Percentiles rank a stretch among this genome's conserved stretches.
phyloP scores from a whole-genome alignment of 495 filamentous ascomycete genomes.

The Aspergillus egyptiacus region DNA sequence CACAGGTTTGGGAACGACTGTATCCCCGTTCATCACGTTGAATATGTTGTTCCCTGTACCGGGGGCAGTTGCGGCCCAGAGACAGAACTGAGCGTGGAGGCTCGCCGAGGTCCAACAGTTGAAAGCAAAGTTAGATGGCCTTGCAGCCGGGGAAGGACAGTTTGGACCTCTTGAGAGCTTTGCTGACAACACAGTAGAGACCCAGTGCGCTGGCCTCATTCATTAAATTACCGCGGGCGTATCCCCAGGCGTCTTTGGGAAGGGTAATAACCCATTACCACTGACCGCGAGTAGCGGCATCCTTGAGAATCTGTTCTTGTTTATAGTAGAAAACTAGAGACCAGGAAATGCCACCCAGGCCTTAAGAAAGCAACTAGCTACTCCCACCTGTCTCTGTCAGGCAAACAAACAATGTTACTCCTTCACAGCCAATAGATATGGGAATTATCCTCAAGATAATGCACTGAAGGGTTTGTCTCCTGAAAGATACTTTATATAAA shows the following conservation, averaged over 20 bases:
- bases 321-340: neutral
- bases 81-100: conserved; percentile 47
- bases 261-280: neutral
- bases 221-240: neutral
- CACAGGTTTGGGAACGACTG: conserved; percentile 51
- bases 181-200: neutral
- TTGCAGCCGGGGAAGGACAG: conserved; percentile 40
- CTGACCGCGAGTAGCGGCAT: neutral
- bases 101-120: conserved; percentile 46
- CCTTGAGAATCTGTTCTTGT: neutral
- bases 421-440: too few relatives aligned
- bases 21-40: conserved; percentile 52
- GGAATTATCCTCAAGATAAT: too few relatives aligned
- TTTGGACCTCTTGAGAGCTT: neutral
- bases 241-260: neutral
- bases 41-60: conserved; percentile 48
- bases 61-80: conserved; percentile 44
- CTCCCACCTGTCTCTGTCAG: too few relatives aligned
- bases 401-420: too few relatives aligned
- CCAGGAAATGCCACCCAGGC: too few relatives aligned
- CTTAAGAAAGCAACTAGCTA: too few relatives aligned
- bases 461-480: too few relatives aligned
- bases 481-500: too few relatives aligned
- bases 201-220: neutral
- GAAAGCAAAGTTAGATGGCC: conserved; percentile 43